A percentile compares a stretch with the other conserved stretches of the same genome.
These are phyloP conservation scores for Danielozyma ontarioensis DNA, from an alignment of 805 yeast genomes.

Conservation along the genomic window DNA sequence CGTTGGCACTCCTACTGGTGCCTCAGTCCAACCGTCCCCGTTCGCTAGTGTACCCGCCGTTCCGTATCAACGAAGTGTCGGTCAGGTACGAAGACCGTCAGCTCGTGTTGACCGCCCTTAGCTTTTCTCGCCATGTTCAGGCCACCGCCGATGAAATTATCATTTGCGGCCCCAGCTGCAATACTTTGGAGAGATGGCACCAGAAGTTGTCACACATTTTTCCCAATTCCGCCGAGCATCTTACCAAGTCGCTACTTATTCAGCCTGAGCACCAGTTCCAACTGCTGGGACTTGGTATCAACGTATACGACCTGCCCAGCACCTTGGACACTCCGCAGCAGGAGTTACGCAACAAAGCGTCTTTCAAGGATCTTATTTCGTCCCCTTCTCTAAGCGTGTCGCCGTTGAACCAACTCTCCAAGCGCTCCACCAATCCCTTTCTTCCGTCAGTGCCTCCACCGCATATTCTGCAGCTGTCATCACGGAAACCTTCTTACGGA, in stretches of 20 bases:
- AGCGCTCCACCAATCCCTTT: neutral
- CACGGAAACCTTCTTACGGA: neutral
- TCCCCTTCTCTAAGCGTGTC: conserved; percentile 9
- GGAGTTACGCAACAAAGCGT: conserved; percentile 5
- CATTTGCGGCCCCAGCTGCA: conserved; percentile 7
- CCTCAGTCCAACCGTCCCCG: conserved; percentile 13
- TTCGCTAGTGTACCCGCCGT: conserved; percentile 37
- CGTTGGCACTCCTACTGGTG: conserved; percentile 32
- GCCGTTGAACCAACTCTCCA: conserved; percentile 8
- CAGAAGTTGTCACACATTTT: conserved; percentile 26
- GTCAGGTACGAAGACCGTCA: conserved; percentile 10
- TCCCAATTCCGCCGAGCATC: conserved; percentile 20
- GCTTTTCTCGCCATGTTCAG: conserved; percentile 9
- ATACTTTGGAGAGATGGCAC: conserved; percentile 24
- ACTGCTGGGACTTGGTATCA: conserved; percentile 32
- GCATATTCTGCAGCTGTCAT: too few relatives aligned
- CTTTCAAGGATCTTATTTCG: conserved; percentile 9
- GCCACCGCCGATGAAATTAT: conserved; percentile 7
- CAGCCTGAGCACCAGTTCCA: conserved; percentile 10
- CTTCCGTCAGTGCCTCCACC: neutral
- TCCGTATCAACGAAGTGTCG: conserved; percentile 32
- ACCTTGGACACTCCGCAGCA: conserved; percentile 4
- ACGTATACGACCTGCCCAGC: conserved; percentile 12
- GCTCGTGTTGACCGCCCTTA: conserved; percentile 8
- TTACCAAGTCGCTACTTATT: conserved; percentile 14